These are phyloP conservation scores for Posidonia oceanica DNA, from an alignment of 116 monocot species.

Conservation along the genomic window DNA sequence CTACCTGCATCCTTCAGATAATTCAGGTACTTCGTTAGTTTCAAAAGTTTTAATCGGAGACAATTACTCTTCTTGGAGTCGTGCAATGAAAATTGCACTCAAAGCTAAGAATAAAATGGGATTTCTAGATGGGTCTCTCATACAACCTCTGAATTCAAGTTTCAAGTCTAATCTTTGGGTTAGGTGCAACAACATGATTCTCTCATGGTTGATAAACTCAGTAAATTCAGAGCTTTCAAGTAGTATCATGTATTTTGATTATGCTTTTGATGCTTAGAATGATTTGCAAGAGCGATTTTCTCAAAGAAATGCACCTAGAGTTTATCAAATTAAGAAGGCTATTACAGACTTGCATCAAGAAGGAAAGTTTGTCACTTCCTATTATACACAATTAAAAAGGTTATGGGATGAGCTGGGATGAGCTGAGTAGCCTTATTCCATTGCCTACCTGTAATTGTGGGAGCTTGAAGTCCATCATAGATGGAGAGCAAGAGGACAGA, in stretches of 20 bases:
- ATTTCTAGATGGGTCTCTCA: background rate
- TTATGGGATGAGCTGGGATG: no score
- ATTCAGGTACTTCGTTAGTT: no score
- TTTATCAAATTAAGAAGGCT: background rate
- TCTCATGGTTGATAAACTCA: background rate
- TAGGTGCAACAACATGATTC: background rate
- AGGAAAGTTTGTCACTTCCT: no score
- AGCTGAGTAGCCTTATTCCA: no score
- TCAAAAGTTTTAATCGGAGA: no score
- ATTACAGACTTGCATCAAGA: no score
- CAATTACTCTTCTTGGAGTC: background rate
- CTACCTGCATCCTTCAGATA: no score
- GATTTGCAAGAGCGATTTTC: background rate
- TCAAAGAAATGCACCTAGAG: no score
- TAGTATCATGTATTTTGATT: no score
- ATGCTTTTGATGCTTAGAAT: no score
- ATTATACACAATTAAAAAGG: no score
- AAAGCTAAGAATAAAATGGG: background rate
- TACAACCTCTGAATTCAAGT: background rate
- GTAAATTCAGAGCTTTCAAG: background rate
- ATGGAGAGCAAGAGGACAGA: background rate
- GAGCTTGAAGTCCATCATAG: no score
- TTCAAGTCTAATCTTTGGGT: background rate
- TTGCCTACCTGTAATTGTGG: background rate
- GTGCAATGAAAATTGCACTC: background rate